Evolutionary conservation across 805 yeast species (phyloP), one percentile per base, ranked within the genome.

Genomic region (Kodamaea jinghongensis): DNA sequence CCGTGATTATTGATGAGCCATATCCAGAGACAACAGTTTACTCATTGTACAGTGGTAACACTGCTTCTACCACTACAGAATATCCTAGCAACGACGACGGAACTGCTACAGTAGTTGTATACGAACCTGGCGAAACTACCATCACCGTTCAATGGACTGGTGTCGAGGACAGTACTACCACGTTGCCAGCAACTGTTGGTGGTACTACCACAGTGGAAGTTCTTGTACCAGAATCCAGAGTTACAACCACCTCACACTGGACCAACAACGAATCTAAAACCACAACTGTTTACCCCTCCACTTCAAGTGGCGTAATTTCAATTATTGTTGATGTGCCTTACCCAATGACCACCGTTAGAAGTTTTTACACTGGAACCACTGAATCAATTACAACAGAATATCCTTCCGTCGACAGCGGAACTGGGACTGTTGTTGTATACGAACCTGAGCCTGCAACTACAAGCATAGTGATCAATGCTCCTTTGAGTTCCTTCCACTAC

Each of bases 371-470:
- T 6, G 45, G 38, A 8, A 41, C 45, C 17, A 37, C 42, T 39
- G 35, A 39, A 12, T 12, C 14, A 11, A 28, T 35, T n/a, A 35
- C 31, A 10, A 39, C 43, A 2, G 16, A 8, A 12, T 8, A 39
- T 8, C 30, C 38, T 3, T 4, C 43, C 17, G 10, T 8, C 4
- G 43, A n/a, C 17, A 32, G 39, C 28, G 42, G 39, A 4, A 39
- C 42, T 33, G 45, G 20, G 3, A 45, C 48, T 23, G 46, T 42
- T 10, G 28, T 37, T 17, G 41, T 45, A 11, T 38, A 42, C 4
- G 48, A 41, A 10, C 53, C 54, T 6, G 38, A 45, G 10, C 46
- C 54, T n/a, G 38, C 47, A 2, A 46, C 49, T n/a, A n/a, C n/a
- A n/a, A n/a, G n/a, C n/a, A n/a, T n/a, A n/a, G n/a, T n/a, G n/a